Base-by-base conservation (phyloP, 495 filamentous ascomycete genomes). In the Pyrenopolyporus hunteri region DNA sequence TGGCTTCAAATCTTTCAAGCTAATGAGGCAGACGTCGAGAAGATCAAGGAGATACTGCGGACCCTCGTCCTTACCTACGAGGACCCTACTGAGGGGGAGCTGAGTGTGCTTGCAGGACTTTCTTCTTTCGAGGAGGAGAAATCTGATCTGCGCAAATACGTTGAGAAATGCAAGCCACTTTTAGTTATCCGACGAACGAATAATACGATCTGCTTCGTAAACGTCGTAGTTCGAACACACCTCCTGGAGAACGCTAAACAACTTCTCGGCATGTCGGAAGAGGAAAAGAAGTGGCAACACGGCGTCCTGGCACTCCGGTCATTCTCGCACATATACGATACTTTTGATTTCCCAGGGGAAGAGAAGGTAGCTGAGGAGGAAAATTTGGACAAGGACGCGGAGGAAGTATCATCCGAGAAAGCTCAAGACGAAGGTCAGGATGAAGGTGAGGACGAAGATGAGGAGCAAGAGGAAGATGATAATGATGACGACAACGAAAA, bases 221-320 rank as follows among this genome's bases (percentile, higher is more conserved):
- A 74, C 23, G 35, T 47, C 8, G 63, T 74, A 13, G 63, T 73
- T 36, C 74, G 74, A 51, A 66, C 50, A 13, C 70, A 73, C 57
- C 59, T 72, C n/a, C 52, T 72, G 1, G 62, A 70, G 23, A 66
- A 62, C 48, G 52, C 69, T 7, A 65, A 67, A 32, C 66, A 71
- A 14, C 50, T 74, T 2, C 59, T 77, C 10, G 66, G 68, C 6
- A 55, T 76, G 36, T 64, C 64, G 1, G 22, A 64, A 14, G 74
- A 74, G 40, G 72, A 71, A 33, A 73, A 71, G 25, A 72, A 74
- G 36, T 72, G 68, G 72, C 74, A 74, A 37, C 74, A 77, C 26
- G 74, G 74, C 19, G 68, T 76, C 10, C 44, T 77, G 3, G 69
- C 72, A 26, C 59, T 70, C 6, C 63, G 74, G 4, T 69, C 59